Percentiles rank a stretch among this genome's conserved stretches.
These are phyloP conservation scores for Drosera capensis DNA, from an alignment of 148 eudicot genomes.

Conservation along the genomic window DNA sequence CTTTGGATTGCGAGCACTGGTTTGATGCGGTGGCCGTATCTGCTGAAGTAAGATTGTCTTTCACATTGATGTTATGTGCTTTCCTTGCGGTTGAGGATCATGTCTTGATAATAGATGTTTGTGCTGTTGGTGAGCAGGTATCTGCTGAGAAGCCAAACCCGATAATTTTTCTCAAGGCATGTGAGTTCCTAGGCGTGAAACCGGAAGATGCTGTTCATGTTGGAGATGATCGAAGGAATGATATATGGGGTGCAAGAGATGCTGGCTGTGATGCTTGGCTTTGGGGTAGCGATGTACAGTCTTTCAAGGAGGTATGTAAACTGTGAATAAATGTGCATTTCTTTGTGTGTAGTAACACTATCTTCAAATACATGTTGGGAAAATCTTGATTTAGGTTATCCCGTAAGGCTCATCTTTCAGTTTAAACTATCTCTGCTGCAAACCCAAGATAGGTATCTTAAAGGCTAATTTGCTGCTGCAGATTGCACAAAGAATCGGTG, in stretches of 20 bases:
- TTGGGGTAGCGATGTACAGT: conserved; percentile 91
- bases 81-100: not conserved
- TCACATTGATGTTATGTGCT: not conserved
- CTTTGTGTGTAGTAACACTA: not conserved
- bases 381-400: not conserved
- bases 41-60: conserved; percentile 53
- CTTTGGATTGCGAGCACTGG: conserved; percentile 91
- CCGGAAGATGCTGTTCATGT: conserved; percentile 97
- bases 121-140: conserved; percentile 36
- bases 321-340: not conserved
- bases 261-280: conserved; percentile 99
- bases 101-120: not conserved
- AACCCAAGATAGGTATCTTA: no score
- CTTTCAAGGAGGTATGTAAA: conserved; percentile 71
- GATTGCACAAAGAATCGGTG: no score
- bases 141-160: conserved; percentile 99
- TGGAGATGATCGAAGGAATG: conserved; percentile 96
- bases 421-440: no score
- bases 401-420: no score
- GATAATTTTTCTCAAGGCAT: conserved; percentile 81
- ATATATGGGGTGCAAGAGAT: conserved; percentile 97
- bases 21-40: conserved; percentile 98
- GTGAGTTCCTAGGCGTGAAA: conserved; percentile 66
- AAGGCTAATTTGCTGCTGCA: no score
- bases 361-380: conserved; percentile 1